phyloP scores from a whole-genome alignment of 2,329 filamentous ascomycete species.

The Aciculosporium take region DNA sequence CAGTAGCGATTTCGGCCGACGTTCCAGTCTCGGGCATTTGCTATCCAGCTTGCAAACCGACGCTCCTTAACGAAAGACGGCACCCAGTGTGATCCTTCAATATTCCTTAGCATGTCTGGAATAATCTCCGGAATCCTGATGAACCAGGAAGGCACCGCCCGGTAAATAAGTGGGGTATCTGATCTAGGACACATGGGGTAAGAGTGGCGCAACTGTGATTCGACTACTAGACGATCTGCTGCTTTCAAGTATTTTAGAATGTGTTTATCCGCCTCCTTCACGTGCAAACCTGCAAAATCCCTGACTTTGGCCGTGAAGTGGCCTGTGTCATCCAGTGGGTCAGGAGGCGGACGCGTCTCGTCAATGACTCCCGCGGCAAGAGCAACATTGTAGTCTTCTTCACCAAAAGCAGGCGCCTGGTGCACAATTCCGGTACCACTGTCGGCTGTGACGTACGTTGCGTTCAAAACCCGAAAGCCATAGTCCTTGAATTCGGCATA shows the following conservation, averaged over 20 bases:
- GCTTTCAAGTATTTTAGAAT: conserved; percentile 83
- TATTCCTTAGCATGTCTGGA: conserved; percentile 79
- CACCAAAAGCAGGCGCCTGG: conserved; percentile 84
- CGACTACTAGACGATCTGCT: conserved; percentile 62
- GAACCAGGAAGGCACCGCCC: conserved; percentile 89
- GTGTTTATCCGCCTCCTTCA: conserved; percentile 82
- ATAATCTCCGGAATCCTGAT: conserved; percentile 75
- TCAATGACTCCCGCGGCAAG: conserved; percentile 63
- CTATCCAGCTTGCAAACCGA: conserved; percentile 83
- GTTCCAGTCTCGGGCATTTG: conserved; percentile 88
- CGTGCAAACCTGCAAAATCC: conserved; percentile 76
- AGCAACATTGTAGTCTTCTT: conserved; percentile 86
- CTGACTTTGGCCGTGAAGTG: conserved; percentile 62
- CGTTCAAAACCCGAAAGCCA: conserved; percentile 71
- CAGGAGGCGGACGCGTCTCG: conserved; percentile 66
- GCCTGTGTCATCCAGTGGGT: conserved; percentile 76
- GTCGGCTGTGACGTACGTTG: conserved; percentile 74
- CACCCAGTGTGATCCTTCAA: conserved; percentile 83
- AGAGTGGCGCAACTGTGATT: conserved; percentile 78
- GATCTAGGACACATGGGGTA: conserved; percentile 91
- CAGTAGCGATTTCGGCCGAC: conserved; percentile 88
- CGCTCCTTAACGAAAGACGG: conserved; percentile 82
- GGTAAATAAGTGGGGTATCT: conserved; percentile 88
- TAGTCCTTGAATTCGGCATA: conserved; percentile 76
- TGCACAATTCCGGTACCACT: conserved; percentile 91